Evolutionary conservation across 176 grass and related monocot species (phyloP).

Genomic region (Avena sativa): DNA sequence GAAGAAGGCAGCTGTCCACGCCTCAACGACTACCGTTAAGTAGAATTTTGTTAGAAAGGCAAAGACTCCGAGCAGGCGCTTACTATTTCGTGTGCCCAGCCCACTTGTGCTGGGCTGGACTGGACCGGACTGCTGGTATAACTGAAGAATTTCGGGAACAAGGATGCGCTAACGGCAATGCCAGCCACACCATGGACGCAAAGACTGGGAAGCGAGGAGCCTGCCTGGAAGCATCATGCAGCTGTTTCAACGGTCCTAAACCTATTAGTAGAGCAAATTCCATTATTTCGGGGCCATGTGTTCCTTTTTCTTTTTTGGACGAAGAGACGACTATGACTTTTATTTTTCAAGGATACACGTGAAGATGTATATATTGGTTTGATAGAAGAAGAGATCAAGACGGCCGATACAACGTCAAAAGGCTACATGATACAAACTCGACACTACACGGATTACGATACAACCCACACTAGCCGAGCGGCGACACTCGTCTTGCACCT

Average conservation of each 20-base stretch:
- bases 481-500: no score
- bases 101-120: neutral
- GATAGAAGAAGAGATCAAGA: no score
- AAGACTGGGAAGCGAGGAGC: neutral
- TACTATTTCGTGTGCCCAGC: slow-evolving; percentile 1
- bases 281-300: neutral
- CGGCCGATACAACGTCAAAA: no score
- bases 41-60: no score
- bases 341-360: no score
- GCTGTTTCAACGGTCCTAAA: neutral
- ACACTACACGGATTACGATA: no score
- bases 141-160: neutral
- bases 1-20: neutral
- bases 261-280: neutral
- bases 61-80: neutral
- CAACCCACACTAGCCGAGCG: no score
- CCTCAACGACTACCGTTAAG: slow-evolving; percentile 40
- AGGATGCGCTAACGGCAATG: slow-evolving; percentile 17
- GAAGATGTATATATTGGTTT: no score
- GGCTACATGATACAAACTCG: no score
- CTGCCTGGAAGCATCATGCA: no score
- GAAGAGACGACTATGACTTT: neutral
- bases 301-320: no score
- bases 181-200: neutral
- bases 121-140: neutral